phyloP scores from a whole-genome alignment of 1,139 yeast species.

The Yarrowia galli region DNA sequence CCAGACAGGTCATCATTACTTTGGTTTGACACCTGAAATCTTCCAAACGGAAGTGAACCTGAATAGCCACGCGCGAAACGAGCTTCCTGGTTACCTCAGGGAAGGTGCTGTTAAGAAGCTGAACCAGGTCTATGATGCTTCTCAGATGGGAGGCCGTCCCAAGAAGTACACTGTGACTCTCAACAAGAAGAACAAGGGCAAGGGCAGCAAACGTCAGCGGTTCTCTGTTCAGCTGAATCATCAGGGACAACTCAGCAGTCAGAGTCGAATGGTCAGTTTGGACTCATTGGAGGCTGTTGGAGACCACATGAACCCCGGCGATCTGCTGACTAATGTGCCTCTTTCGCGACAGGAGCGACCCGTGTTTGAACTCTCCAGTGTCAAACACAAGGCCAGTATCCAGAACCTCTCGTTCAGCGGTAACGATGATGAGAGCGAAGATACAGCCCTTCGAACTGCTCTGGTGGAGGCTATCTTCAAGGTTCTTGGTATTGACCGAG shows the following conservation, averaged over 20 bases:
- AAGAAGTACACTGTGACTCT: slow-evolving; percentile 36
- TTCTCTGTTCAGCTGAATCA: slow-evolving; percentile 11
- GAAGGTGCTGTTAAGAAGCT: slow-evolving; percentile 56
- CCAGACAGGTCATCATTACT: slow-evolving; percentile 84
- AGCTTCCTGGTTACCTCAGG: slow-evolving; percentile 68
- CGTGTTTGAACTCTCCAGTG: slow-evolving; percentile 6
- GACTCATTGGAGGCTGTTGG: slow-evolving; percentile 62
- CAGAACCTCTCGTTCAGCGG: slow-evolving; percentile 54
- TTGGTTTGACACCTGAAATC: slow-evolving; percentile 84
- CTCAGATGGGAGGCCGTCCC: slow-evolving; percentile 16
- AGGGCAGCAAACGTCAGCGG: slow-evolving; percentile 40
- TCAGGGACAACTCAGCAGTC: slow-evolving; percentile 38
- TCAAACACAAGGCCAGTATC: slow-evolving; percentile 23
- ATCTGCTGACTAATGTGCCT: slow-evolving; percentile 81
- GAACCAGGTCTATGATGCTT: slow-evolving; percentile 23
- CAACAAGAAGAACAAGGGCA: slow-evolving; percentile 41
- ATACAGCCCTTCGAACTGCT: slow-evolving; percentile 70
- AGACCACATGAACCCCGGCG: slow-evolving; percentile 67
- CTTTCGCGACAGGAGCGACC: slow-evolving; percentile 59
- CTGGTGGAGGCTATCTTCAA: slow-evolving; percentile 78
- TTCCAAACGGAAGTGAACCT: slow-evolving; percentile 75
- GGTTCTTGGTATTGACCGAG: slow-evolving; percentile 69
- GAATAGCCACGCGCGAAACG: slow-evolving; percentile 59
- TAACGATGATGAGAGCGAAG: slow-evolving; percentile 80
- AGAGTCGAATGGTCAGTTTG: slow-evolving; percentile 70